Conservation (phyloP, 805 yeast species). For the Helenozyma rhizophorensis region DNA sequence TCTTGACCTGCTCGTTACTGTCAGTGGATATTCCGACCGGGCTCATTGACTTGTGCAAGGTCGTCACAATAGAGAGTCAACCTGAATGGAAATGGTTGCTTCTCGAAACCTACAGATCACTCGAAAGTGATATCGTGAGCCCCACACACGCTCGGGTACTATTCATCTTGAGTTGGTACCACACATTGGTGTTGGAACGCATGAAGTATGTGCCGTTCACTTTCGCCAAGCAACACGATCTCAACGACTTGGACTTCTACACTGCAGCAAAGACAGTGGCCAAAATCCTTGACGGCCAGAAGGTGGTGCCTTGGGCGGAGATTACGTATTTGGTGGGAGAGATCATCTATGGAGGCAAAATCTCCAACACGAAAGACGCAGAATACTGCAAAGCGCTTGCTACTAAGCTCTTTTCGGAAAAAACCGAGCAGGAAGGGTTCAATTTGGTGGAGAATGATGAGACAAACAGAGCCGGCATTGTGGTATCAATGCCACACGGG, state of each 20-base stretch:
- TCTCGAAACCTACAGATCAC: slow-evolving; percentile 28
- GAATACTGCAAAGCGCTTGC: slow-evolving; percentile 32
- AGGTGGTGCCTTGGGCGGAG: slow-evolving; percentile 49
- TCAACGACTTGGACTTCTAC: slow-evolving; percentile 67
- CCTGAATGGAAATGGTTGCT: slow-evolving; percentile 55
- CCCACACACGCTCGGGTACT: slow-evolving; percentile 29
- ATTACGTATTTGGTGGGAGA: slow-evolving; percentile 47
- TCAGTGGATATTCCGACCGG: slow-evolving; percentile 48
- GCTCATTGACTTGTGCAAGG: slow-evolving; percentile 49
- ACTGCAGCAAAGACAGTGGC: slow-evolving; percentile 45
- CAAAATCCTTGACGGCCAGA: slow-evolving; percentile 26
- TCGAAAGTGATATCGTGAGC: neutral
- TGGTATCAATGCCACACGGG: slow-evolving; percentile 47
- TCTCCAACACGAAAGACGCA: slow-evolving; percentile 41
- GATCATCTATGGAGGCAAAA: slow-evolving; percentile 65
- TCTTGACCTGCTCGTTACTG: slow-evolving; percentile 57
- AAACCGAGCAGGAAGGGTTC: slow-evolving; percentile 40
- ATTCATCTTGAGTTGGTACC: slow-evolving; percentile 66
- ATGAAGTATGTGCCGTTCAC: slow-evolving; percentile 60
- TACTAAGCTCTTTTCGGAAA: slow-evolving; percentile 29
- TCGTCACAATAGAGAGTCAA: slow-evolving; percentile 57
- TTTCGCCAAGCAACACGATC: slow-evolving; percentile 57
- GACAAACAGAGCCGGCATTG: slow-evolving; percentile 9
- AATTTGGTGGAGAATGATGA: slow-evolving; percentile 32
- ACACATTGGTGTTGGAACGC: slow-evolving; percentile 57